Base-by-base conservation (phyloP, 2,329 filamentous ascomycete genomes). In the Fusarium xyrophilum region DNA sequence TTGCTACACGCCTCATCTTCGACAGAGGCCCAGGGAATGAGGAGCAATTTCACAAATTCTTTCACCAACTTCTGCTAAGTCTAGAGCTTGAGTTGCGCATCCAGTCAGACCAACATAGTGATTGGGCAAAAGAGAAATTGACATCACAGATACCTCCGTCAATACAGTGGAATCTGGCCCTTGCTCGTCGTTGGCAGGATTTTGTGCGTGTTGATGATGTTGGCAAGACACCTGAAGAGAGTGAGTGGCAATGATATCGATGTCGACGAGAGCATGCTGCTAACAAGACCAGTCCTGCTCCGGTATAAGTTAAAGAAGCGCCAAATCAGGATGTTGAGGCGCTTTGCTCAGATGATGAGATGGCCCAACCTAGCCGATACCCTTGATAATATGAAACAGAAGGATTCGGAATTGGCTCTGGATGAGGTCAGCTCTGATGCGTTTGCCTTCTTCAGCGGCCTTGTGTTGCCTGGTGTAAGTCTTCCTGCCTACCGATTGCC, bases 371-470 rank as follows among this genome's bases (percentile, higher is more conserved):
- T 92, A 61, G 81, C 81, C 23, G 86, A 88, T 61, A 88, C 91
- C 10, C 82, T 91, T 44, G 85, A 87, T 42, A 82, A 86, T 46
- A 82, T 93, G 56, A 86, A 84, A 65, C 84, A 89, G 63, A 83
- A 84, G 63, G 88, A 90, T 60, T 79, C 78, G 14, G 86, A 90
- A 62, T 83, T 84, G 25, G 82, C 82, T 17, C 79, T 91, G 54
- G 82, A 91, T 65, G 80, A 84, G 40, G 79, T 89, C 73, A 88
- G 88, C 72, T 91, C 90, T 23, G 89, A 92, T 74, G 86, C 90
- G 19, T 89, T 92, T 86, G 91, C 91, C 10, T 93, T 91, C 80
- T 93, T 93, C 73, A 91, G 89, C 38, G 91, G 90, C 7, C 84
- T 93, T 17, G 85, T 93, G 36, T 79, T 93, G 6, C 91, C 91